Conservation (phyloP, 2,329 filamentous ascomycete species). For the Pseudopyrenochaeta lycopersici region DNA sequence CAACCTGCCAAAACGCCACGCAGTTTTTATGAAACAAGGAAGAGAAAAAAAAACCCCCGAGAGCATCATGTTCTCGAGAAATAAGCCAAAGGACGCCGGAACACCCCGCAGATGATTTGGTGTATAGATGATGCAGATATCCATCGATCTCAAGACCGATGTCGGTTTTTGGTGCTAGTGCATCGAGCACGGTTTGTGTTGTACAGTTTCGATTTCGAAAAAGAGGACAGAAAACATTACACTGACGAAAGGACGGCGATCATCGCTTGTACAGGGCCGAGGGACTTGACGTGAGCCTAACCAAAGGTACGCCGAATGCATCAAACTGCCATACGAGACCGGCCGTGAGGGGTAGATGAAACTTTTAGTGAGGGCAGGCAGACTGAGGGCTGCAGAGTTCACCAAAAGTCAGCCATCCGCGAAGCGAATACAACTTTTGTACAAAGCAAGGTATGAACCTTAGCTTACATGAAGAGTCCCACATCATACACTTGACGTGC, state of each 20-base stretch:
- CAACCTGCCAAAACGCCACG: constrained; percentile 8
- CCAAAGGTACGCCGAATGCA: constrained; percentile 44
- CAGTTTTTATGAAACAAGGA: constrained; percentile 1
- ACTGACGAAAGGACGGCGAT: constrained; percentile 3
- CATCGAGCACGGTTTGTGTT: constrained; percentile 25
- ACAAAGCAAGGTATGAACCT: constrained; percentile 45
- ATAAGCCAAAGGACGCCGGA: constrained; percentile 13
- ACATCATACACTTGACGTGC: constrained; percentile 8
- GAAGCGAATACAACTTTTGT: constrained; percentile 41
- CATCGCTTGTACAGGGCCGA: not conserved
- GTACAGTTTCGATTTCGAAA: constrained; percentile 21
- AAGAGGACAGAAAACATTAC: constrained; percentile 10
- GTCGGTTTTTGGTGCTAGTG: constrained; percentile 13
- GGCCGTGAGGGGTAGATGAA: constrained; percentile 17
- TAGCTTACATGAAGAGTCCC: constrained; percentile 39
- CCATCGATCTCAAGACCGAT: not conserved
- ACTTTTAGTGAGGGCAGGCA: constrained; percentile 31
- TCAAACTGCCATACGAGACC: constrained; percentile 21
- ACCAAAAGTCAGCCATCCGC: constrained; percentile 43
- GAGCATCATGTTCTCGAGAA: constrained; percentile 5
- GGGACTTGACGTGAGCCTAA: constrained; percentile 45
- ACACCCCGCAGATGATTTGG: constrained; percentile 28
- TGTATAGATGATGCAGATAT: constrained; percentile 15
- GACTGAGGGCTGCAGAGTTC: constrained; percentile 22
- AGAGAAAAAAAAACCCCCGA: constrained; percentile 4